Conservation (phyloP, 306 rosid genomes). For the Prunus mongolica region DNA sequence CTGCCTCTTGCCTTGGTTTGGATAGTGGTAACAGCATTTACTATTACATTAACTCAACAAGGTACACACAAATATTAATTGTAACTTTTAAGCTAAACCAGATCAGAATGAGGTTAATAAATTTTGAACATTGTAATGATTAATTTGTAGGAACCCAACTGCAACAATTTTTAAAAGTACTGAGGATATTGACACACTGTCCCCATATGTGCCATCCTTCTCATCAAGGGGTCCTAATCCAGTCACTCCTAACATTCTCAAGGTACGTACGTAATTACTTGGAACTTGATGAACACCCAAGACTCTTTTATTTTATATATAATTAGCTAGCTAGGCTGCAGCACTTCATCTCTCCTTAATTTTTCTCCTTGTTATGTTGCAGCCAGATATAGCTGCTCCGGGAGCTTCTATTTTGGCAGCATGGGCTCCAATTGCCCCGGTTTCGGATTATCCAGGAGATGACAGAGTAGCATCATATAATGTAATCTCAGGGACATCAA, state of each 20-base stretch:
- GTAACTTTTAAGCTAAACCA: too few species aligned
- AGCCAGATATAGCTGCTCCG: background rate
- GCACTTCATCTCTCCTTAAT: background rate
- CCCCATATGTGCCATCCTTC: conserved; percentile 31
- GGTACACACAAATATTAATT: conserved; percentile 1
- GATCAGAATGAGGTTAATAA: too few species aligned
- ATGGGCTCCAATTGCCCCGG: background rate
- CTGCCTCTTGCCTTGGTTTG: conserved; percentile 5
- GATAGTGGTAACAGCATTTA: background rate
- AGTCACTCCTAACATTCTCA: conserved; percentile 35
- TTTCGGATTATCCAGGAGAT: background rate
- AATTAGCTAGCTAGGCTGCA: background rate
- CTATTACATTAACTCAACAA: conserved; percentile 20
- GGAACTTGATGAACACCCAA: too few species aligned
- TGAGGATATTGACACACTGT: conserved; percentile 12
- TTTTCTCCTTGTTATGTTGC: background rate
- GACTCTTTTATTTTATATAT: too few species aligned
- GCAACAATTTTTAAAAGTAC: conserved; percentile 39
- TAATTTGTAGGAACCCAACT: conserved; percentile 16
- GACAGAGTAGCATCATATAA: background rate
- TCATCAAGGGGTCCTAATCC: conserved; percentile 66
- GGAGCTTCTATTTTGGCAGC: background rate
- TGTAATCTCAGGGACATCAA: conserved; percentile 82
- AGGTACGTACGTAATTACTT: background rate
- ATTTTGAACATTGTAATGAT: background rate